Percentiles rank a stretch among this genome's conserved stretches.
These are phyloP conservation scores for Fusarium vanettenii DNA, from an alignment of 2,329 filamentous ascomycete species.

Conservation along the genomic window DNA sequence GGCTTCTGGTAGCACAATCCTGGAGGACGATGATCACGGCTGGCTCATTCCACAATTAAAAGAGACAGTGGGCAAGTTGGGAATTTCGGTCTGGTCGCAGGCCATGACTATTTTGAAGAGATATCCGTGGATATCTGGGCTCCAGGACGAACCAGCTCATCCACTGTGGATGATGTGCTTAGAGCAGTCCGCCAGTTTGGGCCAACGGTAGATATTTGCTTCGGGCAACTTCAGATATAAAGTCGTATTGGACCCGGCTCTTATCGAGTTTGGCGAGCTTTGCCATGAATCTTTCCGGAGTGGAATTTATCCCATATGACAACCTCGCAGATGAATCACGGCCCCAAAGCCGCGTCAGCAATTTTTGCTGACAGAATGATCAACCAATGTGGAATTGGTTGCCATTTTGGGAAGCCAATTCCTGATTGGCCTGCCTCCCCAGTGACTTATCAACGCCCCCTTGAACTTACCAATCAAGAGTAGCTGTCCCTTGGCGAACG, in stretches of 20 bases:
- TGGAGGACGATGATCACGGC: not conserved
- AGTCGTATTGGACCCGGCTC: not conserved
- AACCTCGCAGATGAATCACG: not conserved
- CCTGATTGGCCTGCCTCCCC: not conserved
- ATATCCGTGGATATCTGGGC: not conserved
- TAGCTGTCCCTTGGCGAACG: not conserved
- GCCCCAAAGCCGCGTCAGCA: not conserved
- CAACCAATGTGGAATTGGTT: slow-evolving; percentile 1
- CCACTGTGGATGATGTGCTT: not conserved
- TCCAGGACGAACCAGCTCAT: not conserved
- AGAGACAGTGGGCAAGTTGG: not conserved
- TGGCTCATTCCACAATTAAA: not conserved
- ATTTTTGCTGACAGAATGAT: not conserved
- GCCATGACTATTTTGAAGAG: not conserved
- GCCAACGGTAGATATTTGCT: not conserved
- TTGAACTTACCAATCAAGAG: not conserved
- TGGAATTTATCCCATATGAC: not conserved
- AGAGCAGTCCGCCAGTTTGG: not conserved
- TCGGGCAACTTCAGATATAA: not conserved
- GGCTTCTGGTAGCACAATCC: not conserved
- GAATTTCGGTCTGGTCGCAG: not conserved
- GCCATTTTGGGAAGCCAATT: not conserved
- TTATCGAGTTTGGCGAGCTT: not conserved
- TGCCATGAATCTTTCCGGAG: not conserved
- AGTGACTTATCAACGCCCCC: not conserved